These are phyloP conservation scores for Heterobasidion occidentale DNA, from an alignment of 1,284 basidiomycete species.

Conservation along the genomic window DNA sequence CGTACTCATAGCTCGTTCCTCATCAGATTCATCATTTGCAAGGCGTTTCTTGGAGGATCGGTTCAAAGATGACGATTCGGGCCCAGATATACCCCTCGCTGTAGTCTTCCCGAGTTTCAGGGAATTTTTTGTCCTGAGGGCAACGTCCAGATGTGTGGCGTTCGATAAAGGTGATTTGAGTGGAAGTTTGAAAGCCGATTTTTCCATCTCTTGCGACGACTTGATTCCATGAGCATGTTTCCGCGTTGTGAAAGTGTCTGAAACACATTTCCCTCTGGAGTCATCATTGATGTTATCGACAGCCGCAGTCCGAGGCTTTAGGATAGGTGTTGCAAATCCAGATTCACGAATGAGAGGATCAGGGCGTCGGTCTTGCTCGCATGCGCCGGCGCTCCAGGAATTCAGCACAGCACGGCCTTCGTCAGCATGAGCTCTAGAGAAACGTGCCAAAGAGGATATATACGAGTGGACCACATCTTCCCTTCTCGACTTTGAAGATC, in stretches of 20 bases:
- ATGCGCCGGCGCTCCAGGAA: constrained; percentile 20
- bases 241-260: not conserved
- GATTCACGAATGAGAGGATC: constrained; percentile 13
- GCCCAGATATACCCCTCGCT: not conserved
- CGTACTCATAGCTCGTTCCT: constrained; percentile 21
- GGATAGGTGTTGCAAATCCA: constrained; percentile 51
- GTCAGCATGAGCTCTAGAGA: constrained; percentile 35
- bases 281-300: not conserved
- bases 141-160: too few relatives aligned
- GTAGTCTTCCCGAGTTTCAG: not conserved
- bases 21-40: constrained; percentile 15
- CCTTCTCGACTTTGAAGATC: constrained; percentile 25
- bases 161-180: too few relatives aligned
- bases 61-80: not conserved
- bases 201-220: not conserved
- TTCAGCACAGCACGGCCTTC: constrained; percentile 28
- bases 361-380: constrained; percentile 2
- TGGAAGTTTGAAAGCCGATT: not conserved
- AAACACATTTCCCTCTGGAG: too few relatives aligned
- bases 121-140: not conserved
- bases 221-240: not conserved
- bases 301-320: constrained; percentile 35
- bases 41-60: constrained; percentile 1
- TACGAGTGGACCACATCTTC: constrained; percentile 35
- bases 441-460: constrained; percentile 38